These are phyloP conservation scores for Arthromyces matolae DNA, from an alignment of 768 basidiomycete genomes.

Conservation along the genomic window DNA sequence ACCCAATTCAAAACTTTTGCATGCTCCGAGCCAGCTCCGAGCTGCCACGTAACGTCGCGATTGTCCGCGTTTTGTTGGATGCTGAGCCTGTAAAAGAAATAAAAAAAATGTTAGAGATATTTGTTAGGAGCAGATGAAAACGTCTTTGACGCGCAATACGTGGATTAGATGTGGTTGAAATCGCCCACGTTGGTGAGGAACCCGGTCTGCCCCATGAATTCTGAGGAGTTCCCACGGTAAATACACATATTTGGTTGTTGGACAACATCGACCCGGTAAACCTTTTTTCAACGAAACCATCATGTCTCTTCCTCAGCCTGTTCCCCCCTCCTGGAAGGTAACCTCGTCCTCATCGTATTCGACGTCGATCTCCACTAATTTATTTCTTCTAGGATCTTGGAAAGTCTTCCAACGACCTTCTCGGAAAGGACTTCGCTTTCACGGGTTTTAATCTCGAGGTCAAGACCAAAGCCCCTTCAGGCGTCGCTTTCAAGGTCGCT, in stretches of 20 bases:
- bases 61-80: no score
- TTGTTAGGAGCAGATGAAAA: no score
- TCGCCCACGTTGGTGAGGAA: neutral
- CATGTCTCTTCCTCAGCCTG: conserved; percentile 93
- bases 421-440: conserved; percentile 91
- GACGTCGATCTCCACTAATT: conserved; percentile 3
- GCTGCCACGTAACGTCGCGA: no score
- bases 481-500: conserved; percentile 90
- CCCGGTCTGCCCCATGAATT: conserved; percentile 17
- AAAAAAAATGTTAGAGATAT: no score
- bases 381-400: conserved; percentile 74
- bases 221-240: conserved; percentile 18
- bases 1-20: no score
- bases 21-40: no score
- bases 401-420: conserved; percentile 94
- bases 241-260: conserved; percentile 17
- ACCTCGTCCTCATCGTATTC: conserved; percentile 13
- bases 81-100: no score
- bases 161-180: no score
- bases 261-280: conserved; percentile 9
- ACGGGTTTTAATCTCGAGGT: conserved; percentile 69
- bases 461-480: conserved; percentile 85
- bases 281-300: conserved; percentile 22
- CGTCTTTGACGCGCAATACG: no score
- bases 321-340: conserved; percentile 97